Base-by-base conservation (phyloP, 2,329 filamentous ascomycete genomes). In the Sarocladium strictum region DNA sequence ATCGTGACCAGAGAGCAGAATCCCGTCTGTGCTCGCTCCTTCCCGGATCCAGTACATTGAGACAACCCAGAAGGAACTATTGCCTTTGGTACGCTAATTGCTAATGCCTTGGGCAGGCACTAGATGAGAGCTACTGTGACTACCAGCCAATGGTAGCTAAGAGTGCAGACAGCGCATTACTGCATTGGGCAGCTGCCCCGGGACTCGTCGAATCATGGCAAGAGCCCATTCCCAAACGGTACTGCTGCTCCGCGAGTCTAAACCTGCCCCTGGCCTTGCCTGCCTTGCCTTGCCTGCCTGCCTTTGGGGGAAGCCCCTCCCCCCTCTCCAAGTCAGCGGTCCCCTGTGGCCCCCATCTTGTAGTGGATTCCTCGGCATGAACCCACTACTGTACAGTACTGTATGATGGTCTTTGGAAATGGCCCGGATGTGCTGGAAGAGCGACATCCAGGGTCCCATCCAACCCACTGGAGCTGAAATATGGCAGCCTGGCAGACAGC, bases 61-160 rank as follows among this genome's bases (percentile, higher is more conserved):
- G 35, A 15, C 35, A 9, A 6, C 35, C 15, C 35, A 10, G 9
- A 7, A n/a, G 35, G 12, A 7, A 7, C 12, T 38, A 6, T 19
- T 40, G 10, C 10, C 37, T 40, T 9, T 19, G 10, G 10, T 17
- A 12, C 23, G 23, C 43, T 29, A 51, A 51, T 19, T 32, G 47
- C 17, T 33, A 35, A 51, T 35, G 47, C 47, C 33, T 17, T 17
- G 35, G 47, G 47, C 47, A 51, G 47, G 47, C 27, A 51, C 47
- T 51, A 35, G 47, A 12, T 21, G 19, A 33, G 23, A 14, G 47
- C 47, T 23, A 33, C n/a, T 29, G 17, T 10, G 24, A 4, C 9
- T 17, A 15, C 7, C 23, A 14, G 6, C 47, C 47, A 51, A 51
- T 51, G 7, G 21, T 29, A 35, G n/a, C 12, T 10, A 15, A 32